Conservation (phyloP, 2,329 filamentous ascomycete genomes). For the Cadophora sp. region DNA sequence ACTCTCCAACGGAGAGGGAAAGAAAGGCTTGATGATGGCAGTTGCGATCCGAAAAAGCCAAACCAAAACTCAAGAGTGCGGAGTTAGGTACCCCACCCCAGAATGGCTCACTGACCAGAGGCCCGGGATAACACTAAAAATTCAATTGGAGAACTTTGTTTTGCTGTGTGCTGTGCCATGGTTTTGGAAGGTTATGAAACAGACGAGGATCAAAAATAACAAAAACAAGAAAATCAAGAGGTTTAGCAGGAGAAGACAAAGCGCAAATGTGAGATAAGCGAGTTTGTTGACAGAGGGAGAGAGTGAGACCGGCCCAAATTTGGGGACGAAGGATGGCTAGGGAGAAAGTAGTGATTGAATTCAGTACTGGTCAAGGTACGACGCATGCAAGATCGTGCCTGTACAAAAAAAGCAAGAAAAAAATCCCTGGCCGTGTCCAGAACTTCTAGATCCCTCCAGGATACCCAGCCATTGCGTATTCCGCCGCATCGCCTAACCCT, state of each 20-base stretch:
- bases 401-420: background rate
- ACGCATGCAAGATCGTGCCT: too few species aligned
- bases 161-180: background rate
- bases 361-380: too few species aligned
- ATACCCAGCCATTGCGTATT: background rate
- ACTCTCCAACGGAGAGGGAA: background rate
- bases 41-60: background rate
- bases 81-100: constrained; percentile 6
- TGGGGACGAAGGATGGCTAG: background rate
- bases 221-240: constrained; percentile 2
- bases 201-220: background rate
- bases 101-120: background rate
- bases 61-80: background rate
- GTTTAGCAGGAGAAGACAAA: background rate
- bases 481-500: background rate
- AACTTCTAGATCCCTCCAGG: background rate
- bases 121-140: background rate
- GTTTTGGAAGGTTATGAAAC: background rate
- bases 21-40: background rate
- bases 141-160: background rate
- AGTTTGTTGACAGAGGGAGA: constrained; percentile 7
- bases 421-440: background rate
- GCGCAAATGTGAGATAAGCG: constrained; percentile 2
- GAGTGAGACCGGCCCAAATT: too few species aligned
- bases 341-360: too few species aligned